Percentiles rank a stretch among this genome's conserved stretches.
Conservation (phyloP, 2,329 filamentous ascomycete species). For the Stagonosporopsis tanaceti region DNA sequence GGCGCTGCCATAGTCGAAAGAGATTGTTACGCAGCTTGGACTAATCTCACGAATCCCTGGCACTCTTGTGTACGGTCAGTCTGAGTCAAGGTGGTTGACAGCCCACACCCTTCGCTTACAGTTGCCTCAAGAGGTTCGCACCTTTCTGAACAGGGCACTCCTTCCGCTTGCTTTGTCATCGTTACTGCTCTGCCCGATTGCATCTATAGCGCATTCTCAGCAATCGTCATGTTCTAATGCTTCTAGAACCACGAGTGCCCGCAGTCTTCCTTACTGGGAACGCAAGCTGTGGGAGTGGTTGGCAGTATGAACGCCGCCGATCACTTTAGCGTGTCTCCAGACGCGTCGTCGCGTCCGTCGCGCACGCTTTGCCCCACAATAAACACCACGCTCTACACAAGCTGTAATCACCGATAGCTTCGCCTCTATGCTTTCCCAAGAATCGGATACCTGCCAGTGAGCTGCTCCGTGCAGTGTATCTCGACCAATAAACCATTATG, state of each 20-base stretch:
- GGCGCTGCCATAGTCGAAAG: conserved; percentile 25
- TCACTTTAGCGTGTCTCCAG: neutral
- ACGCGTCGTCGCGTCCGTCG: conserved; percentile 14
- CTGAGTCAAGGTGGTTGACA: conserved; percentile 5
- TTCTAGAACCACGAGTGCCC: neutral
- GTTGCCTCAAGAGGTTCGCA: conserved; percentile 1
- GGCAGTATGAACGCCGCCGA: neutral
- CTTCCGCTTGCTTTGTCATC: neutral
- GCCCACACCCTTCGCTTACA: neutral
- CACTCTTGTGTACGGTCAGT: neutral
- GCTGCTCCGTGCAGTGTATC: neutral
- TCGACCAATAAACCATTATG: neutral
- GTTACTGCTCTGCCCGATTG: neutral
- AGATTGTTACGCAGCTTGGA: neutral
- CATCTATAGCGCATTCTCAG: neutral
- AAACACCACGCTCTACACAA: neutral
- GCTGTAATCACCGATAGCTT: neutral
- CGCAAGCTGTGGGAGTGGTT: neutral
- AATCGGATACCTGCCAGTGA: neutral
- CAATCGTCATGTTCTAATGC: neutral
- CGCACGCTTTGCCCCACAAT: neutral
- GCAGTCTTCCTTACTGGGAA: neutral
- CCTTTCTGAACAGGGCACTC: neutral
- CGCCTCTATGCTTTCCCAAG: neutral
- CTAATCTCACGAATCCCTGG: neutral